These are phyloP conservation scores for Leavenworthia alabamica DNA, from an alignment of 345 rosid species.

Conservation along the genomic window DNA sequence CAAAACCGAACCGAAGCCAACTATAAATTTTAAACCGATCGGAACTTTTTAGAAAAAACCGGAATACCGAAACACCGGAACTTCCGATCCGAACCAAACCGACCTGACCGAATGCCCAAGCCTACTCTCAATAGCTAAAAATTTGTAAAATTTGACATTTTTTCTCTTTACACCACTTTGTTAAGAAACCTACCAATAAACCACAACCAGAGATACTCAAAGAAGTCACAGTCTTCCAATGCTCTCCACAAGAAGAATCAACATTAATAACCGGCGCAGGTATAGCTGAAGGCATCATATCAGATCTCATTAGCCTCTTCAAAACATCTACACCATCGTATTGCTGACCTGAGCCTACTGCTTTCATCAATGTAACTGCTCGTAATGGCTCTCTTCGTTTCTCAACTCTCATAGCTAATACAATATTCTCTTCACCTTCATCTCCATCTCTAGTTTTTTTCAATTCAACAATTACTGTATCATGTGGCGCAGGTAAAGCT, in stretches of 20 bases:
- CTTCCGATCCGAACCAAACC: too few species aligned
- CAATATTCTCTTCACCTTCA: too few species aligned
- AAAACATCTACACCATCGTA: slow-evolving; percentile 75
- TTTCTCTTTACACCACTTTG: neutral
- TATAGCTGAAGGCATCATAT: slow-evolving; percentile 38
- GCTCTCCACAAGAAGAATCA: slow-evolving; percentile 44
- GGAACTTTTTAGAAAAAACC: too few species aligned
- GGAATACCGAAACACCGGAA: too few species aligned
- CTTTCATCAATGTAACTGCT: slow-evolving; percentile 58
- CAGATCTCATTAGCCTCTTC: slow-evolving; percentile 58
- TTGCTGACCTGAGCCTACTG: slow-evolving; percentile 75
- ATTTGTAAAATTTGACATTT: too few species aligned
- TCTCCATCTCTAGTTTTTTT: slow-evolving; percentile 16
- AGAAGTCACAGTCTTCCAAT: slow-evolving; percentile 72
- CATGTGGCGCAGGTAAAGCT: slow-evolving; percentile 81
- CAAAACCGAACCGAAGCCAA: too few species aligned
- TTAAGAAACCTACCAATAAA: slow-evolving; percentile 19
- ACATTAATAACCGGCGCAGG: slow-evolving; percentile 34
- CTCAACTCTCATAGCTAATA: slow-evolving; percentile 63
- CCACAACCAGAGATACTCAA: slow-evolving; percentile 74
- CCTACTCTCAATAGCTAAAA: too few species aligned
- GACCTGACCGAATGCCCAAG: too few species aligned
- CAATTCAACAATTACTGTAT: slow-evolving; percentile 59
- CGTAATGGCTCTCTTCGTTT: slow-evolving; percentile 77
- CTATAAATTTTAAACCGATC: too few species aligned